Evolutionary conservation across 2,329 filamentous ascomycete genomes (phyloP), one percentile per base, ranked within the genome.

Genomic region (Thielaviopsis euricoi): DNA sequence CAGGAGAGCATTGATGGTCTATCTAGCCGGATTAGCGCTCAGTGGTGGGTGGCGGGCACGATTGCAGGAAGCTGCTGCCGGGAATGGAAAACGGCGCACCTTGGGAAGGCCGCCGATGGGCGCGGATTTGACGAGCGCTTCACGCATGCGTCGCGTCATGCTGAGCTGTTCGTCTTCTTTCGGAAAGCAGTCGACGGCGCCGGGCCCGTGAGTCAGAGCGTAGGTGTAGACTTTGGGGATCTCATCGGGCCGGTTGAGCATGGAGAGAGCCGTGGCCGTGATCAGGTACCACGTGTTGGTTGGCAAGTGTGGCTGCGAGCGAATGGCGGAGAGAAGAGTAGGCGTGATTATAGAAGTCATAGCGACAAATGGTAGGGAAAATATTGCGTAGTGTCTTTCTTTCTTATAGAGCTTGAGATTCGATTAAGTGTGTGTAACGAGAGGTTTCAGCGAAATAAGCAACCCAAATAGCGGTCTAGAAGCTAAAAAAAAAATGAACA

Each of bases 101-200:
- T 75, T 78, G 7, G 76, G 76, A 53, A 79, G 63, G 1, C 76
- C 76, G 17, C 71, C 71, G 49, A 79, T 70, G 1, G 73, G 70
- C 13, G 72, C 70, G 7, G 70, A 69, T 62, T 78, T 78, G 33
- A 78, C 65, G 26, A 79, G 65, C 1, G 74, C 74, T 64, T 79
- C 76, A 22, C 76, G 67, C 60, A 76, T 71, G 50, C 74, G 70
- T 50, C 74, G 67, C 2, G 71, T 69, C 53, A 78, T 72, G n/a
- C 61, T 61, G 56, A 76, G 65, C 57, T 73, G 68, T 58, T 74
- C 71, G 15, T 71, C 68, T 10, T 64, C 57, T 53, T 55, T 65
- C 48, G 60, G 65, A n/a, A 61, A 62, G 2, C 54, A 58, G 33
- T 67, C 66, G 19, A 53, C 54, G 10, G 61, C 55, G 7, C 63